Conservation (phyloP, 2,329 filamentous ascomycete genomes). For the Fusarium decemcellulare region DNA sequence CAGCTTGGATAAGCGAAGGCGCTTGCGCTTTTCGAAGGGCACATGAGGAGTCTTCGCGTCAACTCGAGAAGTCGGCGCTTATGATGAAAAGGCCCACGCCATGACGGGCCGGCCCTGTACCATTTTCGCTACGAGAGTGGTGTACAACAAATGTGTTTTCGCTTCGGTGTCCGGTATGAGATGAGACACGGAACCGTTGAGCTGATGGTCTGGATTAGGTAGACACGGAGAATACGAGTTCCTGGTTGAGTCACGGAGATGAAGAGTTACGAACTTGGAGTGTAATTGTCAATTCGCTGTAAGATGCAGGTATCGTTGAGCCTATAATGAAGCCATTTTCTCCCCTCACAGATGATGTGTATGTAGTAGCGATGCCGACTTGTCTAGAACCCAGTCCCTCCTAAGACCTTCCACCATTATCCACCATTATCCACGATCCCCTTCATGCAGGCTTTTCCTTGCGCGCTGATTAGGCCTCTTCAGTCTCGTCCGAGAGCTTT, state of each 20-base stretch:
- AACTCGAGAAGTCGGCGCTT: conserved; percentile 23
- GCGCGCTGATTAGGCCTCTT: too few relatives aligned
- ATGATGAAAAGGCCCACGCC: conserved; percentile 26
- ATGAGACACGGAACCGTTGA: conserved; percentile 42
- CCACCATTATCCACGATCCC: not conserved
- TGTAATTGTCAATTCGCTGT: conserved; percentile 14
- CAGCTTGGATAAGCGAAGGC: conserved; percentile 46
- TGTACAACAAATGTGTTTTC: conserved; percentile 46
- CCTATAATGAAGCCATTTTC: conserved; percentile 19
- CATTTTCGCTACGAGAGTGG: conserved; percentile 39
- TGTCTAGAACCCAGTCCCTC: not conserved
- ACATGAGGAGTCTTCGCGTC: conserved; percentile 36
- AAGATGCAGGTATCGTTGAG: conserved; percentile 19
- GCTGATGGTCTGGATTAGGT: conserved; percentile 49
- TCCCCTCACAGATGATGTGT: conserved; percentile 9
- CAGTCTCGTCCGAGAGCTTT: not conserved
- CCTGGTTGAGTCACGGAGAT: conserved; percentile 34
- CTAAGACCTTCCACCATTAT: not conserved
- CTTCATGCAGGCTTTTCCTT: not conserved
- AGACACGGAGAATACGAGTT: conserved; percentile 47
- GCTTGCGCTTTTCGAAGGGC: conserved; percentile 35
- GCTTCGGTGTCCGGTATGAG: conserved; percentile 40
- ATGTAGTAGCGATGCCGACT: not conserved
- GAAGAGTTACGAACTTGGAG: conserved; percentile 3
- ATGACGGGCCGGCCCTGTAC: conserved; percentile 30